Base-by-base conservation (phyloP, 108 stramenopile genomes). In the Stephanodiscus minutulus region DNA sequence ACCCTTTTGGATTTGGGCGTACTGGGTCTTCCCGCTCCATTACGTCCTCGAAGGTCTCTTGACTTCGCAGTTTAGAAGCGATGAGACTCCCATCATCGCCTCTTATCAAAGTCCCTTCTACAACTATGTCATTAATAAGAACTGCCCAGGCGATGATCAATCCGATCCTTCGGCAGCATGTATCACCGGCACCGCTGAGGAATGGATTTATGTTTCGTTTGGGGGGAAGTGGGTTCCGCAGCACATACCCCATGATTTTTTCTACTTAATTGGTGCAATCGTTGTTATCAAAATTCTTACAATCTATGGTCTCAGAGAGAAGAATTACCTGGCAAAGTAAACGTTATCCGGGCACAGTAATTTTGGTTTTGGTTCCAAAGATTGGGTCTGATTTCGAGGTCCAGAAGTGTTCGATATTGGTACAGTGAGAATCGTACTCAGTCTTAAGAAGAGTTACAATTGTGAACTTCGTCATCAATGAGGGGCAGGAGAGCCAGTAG, bases 21-120 rank as follows among this genome's bases (percentile, higher is more conserved):
- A 85, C 55, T 85, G 79, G 79, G 22, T 36, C 17, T 77, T 77
- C 35, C 84, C 84, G 12, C 56, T 81, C 17, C 88, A 87, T 55
- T 89, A 87, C 44, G 76, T 84, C 13, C 64, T 85, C 1, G 88
- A 89, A 57, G 86, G 88, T 24, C 61, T 91, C 12, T 53, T 89
- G 15, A 72, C 70, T 31, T 81, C 85, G 31, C 87, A 88, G 55
- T 91, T 82, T 55, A 41, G 70, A 48, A 52, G 74, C 47, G 86
- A 88, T 49, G 59, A 82, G 25, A 86, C 86, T 35, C 70, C 77
- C 7, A 91, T 88, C 50, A 64, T 50, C 49, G 83, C 89, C 20
- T 67, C 72, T n/a, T 68, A 53, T 22, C 83, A 84, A 50, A 62
- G 68, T 15, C 57, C 73, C 28, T 90, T 79, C 63, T 87, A 81